phyloP scores from a whole-genome alignment of 495 filamentous ascomycete genomes.

The Penicillium soppii region DNA sequence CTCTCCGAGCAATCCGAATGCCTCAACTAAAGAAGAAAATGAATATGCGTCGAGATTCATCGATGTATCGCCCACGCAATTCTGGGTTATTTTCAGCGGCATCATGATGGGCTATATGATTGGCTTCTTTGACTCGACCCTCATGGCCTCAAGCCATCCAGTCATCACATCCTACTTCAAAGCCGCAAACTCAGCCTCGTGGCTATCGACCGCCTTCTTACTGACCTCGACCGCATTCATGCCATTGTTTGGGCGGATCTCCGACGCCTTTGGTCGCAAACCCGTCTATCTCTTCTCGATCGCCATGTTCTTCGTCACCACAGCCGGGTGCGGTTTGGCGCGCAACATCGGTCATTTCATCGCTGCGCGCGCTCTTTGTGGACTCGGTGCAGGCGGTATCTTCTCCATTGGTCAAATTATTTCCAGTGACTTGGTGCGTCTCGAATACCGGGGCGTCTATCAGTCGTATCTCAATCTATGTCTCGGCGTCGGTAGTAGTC shows the following conservation, averaged over 20 bases:
- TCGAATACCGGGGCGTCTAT: slow-evolving; percentile 71
- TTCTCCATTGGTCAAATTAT: slow-evolving; percentile 72
- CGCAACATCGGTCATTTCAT: slow-evolving; percentile 72
- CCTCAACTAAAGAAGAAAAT: slow-evolving; percentile 8
- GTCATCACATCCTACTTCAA: slow-evolving; percentile 79
- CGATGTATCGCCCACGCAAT: slow-evolving; percentile 44
- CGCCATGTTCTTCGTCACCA: slow-evolving; percentile 62
- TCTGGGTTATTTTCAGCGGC: slow-evolving; percentile 55
- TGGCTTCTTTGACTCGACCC: slow-evolving; percentile 69
- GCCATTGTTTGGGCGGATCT: slow-evolving; percentile 69
- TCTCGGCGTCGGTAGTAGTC: slow-evolving; percentile 60
- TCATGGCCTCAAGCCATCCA: slow-evolving; percentile 81
- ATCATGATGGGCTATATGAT: slow-evolving; percentile 50
- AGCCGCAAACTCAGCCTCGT: slow-evolving; percentile 72
- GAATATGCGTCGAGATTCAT: slow-evolving; percentile 40
- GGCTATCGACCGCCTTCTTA: slow-evolving; percentile 77
- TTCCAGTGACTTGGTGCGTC: slow-evolving; percentile 70
- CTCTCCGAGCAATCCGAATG: neutral
- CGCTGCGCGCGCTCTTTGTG: slow-evolving; percentile 68
- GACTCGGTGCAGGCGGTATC: slow-evolving; percentile 71
- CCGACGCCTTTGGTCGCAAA: slow-evolving; percentile 72
- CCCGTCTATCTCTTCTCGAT: slow-evolving; percentile 65
- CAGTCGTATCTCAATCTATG: slow-evolving; percentile 76
- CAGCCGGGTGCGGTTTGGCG: slow-evolving; percentile 71
- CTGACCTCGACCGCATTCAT: slow-evolving; percentile 75